A percentile compares a stretch with the other conserved stretches of the same genome.
Conservation (phyloP, 1,284 basidiomycete genomes). For the Naganishia sp. region DNA sequence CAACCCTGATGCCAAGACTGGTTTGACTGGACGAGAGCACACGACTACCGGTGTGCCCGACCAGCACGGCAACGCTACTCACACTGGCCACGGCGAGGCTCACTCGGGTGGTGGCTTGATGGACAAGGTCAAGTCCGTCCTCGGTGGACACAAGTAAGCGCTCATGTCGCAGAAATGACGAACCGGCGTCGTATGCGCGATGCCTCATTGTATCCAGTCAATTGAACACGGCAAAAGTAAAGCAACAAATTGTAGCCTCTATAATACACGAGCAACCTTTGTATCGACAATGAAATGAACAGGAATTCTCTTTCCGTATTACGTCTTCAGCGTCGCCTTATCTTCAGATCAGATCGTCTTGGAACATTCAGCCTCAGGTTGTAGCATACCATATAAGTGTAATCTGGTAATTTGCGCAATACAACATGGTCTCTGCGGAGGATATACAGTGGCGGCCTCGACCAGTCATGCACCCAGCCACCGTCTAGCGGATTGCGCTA, state of each 20-base stretch:
- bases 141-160: slow-evolving; percentile 29
- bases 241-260: slow-evolving; percentile 16
- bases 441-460: no score
- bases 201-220: neutral
- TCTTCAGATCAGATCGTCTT: no score
- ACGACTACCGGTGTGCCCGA: slow-evolving; percentile 33
- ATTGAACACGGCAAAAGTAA: slow-evolving; percentile 8
- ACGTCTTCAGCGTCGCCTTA: neutral
- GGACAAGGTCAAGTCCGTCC: slow-evolving; percentile 33
- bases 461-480: no score
- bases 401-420: no score
- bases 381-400: no score
- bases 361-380: no score
- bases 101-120: slow-evolving; percentile 24
- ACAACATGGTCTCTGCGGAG: no score
- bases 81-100: neutral
- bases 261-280: slow-evolving; percentile 25
- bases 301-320: neutral
- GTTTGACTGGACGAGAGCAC: slow-evolving; percentile 32
- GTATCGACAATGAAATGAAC: slow-evolving; percentile 11
- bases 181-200: neutral
- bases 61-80: slow-evolving; percentile 19
- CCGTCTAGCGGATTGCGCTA: no score
- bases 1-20: slow-evolving; percentile 31
- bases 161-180: neutral